Evolutionary conservation across 2,329 filamentous ascomycete genomes (phyloP).

Genomic region (Alternaria sp.): DNA sequence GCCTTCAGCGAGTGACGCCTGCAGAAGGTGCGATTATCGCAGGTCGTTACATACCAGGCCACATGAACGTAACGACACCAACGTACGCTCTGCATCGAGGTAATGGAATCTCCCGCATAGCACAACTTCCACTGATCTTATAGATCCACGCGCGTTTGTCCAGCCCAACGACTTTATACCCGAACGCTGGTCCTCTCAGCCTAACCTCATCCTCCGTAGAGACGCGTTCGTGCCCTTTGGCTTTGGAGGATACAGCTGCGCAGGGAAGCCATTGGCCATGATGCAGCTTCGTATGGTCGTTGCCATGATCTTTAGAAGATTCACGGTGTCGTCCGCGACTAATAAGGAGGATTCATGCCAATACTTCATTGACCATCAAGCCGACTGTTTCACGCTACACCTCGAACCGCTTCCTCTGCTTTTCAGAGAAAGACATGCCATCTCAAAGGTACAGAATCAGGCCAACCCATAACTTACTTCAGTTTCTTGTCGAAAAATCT

Average conservation of each 20-base stretch:
- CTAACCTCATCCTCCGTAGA: slow-evolving; percentile 22
- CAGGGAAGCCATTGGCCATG: too few species aligned
- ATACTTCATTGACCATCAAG: too few species aligned
- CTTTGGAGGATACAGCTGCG: slow-evolving; percentile 63
- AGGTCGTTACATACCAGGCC: slow-evolving; percentile 29
- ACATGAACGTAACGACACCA: slow-evolving; percentile 27
- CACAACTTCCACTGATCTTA: neutral
- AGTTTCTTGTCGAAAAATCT: too few species aligned
- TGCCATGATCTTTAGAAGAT: too few species aligned
- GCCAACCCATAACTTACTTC: too few species aligned
- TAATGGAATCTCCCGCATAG: neutral
- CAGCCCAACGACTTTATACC: slow-evolving; percentile 27
- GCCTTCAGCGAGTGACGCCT: slow-evolving; percentile 32
- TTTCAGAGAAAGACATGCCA: too few species aligned
- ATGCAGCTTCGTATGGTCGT: too few species aligned
- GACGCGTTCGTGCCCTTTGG: slow-evolving; percentile 75
- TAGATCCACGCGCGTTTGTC: slow-evolving; percentile 23
- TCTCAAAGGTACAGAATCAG: too few species aligned
- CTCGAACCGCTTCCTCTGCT: too few species aligned
- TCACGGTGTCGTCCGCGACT: too few species aligned
- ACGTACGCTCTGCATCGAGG: slow-evolving; percentile 24
- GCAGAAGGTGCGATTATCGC: slow-evolving; percentile 32
- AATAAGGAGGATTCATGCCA: too few species aligned
- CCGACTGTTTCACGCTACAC: too few species aligned
- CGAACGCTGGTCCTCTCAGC: slow-evolving; percentile 22